These are phyloP conservation scores for Malassezia psittaci DNA, from an alignment of 1,284 basidiomycete species.

Conservation along the genomic window DNA sequence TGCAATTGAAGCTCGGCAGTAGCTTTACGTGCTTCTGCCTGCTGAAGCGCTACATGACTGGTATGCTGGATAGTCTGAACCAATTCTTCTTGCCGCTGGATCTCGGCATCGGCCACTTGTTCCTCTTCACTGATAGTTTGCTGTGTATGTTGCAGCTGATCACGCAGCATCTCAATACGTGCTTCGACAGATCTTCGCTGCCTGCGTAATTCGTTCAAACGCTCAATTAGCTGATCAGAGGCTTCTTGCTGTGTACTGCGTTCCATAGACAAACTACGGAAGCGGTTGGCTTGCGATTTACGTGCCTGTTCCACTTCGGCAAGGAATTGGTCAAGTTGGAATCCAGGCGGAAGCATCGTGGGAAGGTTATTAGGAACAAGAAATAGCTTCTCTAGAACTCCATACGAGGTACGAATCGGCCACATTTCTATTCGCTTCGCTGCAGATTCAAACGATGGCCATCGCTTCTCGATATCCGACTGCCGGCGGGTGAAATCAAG, in stretches of 20 bases:
- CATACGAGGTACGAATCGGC: constrained; percentile 18
- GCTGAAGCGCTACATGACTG: constrained; percentile 12
- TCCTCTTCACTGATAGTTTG: constrained; percentile 4
- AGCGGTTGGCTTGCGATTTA: constrained; percentile 23
- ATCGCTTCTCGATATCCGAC: constrained; percentile 32
- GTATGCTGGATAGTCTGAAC: constrained; percentile 14
- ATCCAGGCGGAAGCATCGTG: constrained; percentile 32
- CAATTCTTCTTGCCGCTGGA: constrained; percentile 9
- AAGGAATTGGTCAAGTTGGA: constrained; percentile 22
- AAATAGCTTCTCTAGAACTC: constrained; percentile 29
- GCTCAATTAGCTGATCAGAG: constrained; percentile 20
- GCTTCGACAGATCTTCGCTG: constrained; percentile 9
- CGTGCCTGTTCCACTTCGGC: constrained; percentile 24
- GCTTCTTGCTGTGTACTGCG: constrained; percentile 29
- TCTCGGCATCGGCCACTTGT: constrained; percentile 4
- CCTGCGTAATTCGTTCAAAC: constrained; percentile 13
- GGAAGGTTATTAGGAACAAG: constrained; percentile 22
- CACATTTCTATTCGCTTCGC: constrained; percentile 29
- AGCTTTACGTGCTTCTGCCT: constrained; percentile 15
- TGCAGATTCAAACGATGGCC: constrained; percentile 28
- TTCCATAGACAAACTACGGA: constrained; percentile 25
- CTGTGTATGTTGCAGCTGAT: constrained; percentile 16
- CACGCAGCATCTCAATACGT: constrained; percentile 25
- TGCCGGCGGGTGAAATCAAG: constrained; percentile 36
- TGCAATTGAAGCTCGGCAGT: constrained; percentile 13